phyloP scores from a whole-genome alignment of 441 rosid species.

The Croton laevigatus region DNA sequence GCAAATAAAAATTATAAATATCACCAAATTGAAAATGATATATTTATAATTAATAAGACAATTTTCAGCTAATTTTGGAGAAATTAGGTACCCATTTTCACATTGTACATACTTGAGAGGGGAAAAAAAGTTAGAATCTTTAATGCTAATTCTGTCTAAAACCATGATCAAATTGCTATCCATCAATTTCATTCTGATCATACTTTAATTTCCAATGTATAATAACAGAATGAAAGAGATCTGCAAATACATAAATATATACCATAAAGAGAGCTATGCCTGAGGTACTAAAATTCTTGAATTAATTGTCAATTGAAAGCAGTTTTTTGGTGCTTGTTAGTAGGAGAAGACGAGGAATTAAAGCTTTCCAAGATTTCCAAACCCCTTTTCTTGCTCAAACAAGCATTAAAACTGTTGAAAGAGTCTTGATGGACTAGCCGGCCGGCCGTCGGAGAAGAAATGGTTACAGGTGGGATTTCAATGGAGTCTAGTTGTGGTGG shows the following conservation, averaged over 20 bases:
- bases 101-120: constrained; percentile 23
- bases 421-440: constrained; percentile 43
- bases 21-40: too few relatives aligned
- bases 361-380: constrained; percentile 29
- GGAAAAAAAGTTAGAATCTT: constrained; percentile 23
- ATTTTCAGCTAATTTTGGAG: constrained; percentile 15
- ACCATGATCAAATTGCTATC: constrained; percentile 1
- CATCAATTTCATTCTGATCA: constrained; percentile 29
- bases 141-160: constrained; percentile 15
- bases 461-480: constrained; percentile 74
- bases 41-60: not conserved
- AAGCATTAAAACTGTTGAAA: constrained; percentile 27
- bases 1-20: not conserved
- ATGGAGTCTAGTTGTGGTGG: constrained; percentile 63
- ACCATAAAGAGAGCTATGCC: not conserved
- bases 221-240: constrained; percentile 26
- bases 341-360: constrained; percentile 40
- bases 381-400: constrained; percentile 40
- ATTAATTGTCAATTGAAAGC: constrained; percentile 23
- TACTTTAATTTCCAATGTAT: constrained; percentile 6
- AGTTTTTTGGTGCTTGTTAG: constrained; percentile 34
- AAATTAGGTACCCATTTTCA: constrained; percentile 23
- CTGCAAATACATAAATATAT: constrained; percentile 9
- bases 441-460: constrained; percentile 36
- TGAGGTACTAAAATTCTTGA: not conserved